phyloP scores from a whole-genome alignment of 2,329 filamentous ascomycete genomes.

The Dactylellina haptotyla region DNA sequence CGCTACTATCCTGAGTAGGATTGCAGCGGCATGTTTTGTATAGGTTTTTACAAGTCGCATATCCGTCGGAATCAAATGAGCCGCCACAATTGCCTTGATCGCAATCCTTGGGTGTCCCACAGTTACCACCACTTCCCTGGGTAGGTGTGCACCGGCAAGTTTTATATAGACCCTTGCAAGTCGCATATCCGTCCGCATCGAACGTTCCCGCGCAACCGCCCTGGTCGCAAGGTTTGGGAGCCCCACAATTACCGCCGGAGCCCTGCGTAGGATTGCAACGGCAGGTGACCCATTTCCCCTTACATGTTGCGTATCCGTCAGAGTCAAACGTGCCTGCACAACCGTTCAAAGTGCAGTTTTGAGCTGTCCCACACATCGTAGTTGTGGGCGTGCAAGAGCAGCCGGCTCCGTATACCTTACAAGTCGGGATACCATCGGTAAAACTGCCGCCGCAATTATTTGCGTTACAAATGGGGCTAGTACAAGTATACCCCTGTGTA shows the following conservation, averaged over 20 bases:
- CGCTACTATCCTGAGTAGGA: constrained; percentile 16
- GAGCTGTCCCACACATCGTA: constrained; percentile 23
- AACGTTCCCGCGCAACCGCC: constrained; percentile 25
- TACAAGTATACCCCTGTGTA: constrained; percentile 23
- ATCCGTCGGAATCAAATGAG: constrained; percentile 16
- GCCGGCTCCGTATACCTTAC: constrained; percentile 24
- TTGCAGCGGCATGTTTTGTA: constrained; percentile 14
- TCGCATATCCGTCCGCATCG: constrained; percentile 21
- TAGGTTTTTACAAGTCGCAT: constrained; percentile 4
- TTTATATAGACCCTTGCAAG: constrained; percentile 15
- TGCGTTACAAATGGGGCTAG: constrained; percentile 14
- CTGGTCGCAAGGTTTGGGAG: constrained; percentile 4
- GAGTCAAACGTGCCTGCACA: constrained; percentile 31
- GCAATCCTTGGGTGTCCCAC: constrained; percentile 13
- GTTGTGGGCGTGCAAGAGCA: constrained; percentile 20
- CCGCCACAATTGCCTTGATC: constrained; percentile 11
- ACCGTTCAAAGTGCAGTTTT: constrained; percentile 10
- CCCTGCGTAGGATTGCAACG: constrained; percentile 24
- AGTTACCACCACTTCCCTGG: constrained; percentile 14
- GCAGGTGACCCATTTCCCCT: constrained; percentile 30
- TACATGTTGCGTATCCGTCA: constrained; percentile 14
- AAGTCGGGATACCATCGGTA: constrained; percentile 17
- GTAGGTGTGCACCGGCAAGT: constrained; percentile 16
- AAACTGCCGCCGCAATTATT: constrained; percentile 27
- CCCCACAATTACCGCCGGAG: constrained; percentile 13